phyloP scores from a whole-genome alignment of 495 filamentous ascomycete genomes.

The Talaromyces nanjingensis region DNA sequence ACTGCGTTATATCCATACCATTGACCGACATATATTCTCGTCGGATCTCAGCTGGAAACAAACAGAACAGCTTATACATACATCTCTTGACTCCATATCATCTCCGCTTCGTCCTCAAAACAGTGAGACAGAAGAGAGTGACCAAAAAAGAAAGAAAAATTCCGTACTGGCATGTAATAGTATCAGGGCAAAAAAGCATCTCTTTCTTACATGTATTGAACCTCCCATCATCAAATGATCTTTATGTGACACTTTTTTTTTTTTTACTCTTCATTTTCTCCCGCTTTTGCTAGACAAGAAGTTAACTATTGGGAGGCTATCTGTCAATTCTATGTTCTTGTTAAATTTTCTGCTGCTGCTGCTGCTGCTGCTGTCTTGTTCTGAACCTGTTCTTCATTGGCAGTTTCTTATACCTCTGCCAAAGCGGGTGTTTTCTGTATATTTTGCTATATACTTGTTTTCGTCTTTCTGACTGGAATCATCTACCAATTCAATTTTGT shows the following conservation, averaged over 20 bases:
- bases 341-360: slow-evolving; percentile 15
- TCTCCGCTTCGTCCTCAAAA: neutral
- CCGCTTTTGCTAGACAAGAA: slow-evolving; percentile 20
- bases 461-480: neutral
- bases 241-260: neutral
- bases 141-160: neutral
- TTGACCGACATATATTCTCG: neutral
- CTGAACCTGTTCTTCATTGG: no score
- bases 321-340: slow-evolving; percentile 12
- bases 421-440: neutral
- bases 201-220: neutral
- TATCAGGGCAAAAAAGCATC: slow-evolving; percentile 6
- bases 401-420: neutral
- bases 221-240: neutral
- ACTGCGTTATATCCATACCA: neutral
- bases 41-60: neutral
- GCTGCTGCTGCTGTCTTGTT: neutral
- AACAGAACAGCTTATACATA: slow-evolving; percentile 2
- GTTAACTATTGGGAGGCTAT: slow-evolving; percentile 15
- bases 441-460: neutral
- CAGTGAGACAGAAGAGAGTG: neutral
- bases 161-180: slow-evolving; percentile 5
- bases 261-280: neutral
- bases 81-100: neutral
- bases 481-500: neutral